phyloP scores from a whole-genome alignment of 2,329 filamentous ascomycete genomes.

The Tolypocladium sp. region DNA sequence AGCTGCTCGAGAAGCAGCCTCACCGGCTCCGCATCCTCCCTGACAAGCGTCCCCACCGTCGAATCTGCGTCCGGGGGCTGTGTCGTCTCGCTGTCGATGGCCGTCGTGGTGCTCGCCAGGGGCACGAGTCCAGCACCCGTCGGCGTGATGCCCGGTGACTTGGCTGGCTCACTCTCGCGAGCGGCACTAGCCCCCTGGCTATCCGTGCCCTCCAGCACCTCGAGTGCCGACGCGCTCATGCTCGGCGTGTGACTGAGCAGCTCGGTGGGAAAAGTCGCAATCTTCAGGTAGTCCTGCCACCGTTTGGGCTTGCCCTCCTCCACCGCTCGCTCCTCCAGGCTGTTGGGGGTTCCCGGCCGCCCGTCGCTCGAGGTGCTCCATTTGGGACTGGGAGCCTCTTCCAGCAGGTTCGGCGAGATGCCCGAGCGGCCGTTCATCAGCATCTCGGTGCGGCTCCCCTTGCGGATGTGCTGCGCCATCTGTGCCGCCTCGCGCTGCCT shows the following conservation, averaged over 20 bases:
- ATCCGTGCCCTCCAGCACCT: conserved; percentile 48
- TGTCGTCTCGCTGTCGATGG: conserved; percentile 53
- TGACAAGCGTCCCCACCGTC: conserved; percentile 26
- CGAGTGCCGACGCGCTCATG: conserved; percentile 46
- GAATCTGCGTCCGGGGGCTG: conserved; percentile 30
- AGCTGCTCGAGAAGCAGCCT: conserved; percentile 73
- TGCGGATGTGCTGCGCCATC: conserved; percentile 45
- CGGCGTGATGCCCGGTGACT: conserved; percentile 45
- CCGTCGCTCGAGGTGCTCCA: conserved; percentile 31
- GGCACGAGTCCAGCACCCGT: conserved; percentile 56
- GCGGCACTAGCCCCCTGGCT: conserved; percentile 5
- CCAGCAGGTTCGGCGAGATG: conserved; percentile 38
- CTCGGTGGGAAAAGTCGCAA: conserved; percentile 75
- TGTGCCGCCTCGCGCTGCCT: conserved; percentile 53
- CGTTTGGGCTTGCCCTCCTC: conserved; percentile 53
- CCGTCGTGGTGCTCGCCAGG: conserved; percentile 51
- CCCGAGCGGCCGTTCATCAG: conserved; percentile 49
- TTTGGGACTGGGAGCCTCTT: conserved; percentile 35
- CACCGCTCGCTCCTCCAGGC: conserved; percentile 46
- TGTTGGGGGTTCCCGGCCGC: conserved; percentile 43
- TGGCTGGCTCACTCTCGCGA: conserved; percentile 25
- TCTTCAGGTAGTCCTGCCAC: conserved; percentile 82
- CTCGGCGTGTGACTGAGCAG: conserved; percentile 75
- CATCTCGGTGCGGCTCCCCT: conserved; percentile 55
- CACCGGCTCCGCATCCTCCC: conserved; percentile 65